A percentile compares a stretch with the other conserved stretches of the same genome.
phyloP scores from a whole-genome alignment of 768 basidiomycete genomes.

The Macrolepiota fuliginosa region DNA sequence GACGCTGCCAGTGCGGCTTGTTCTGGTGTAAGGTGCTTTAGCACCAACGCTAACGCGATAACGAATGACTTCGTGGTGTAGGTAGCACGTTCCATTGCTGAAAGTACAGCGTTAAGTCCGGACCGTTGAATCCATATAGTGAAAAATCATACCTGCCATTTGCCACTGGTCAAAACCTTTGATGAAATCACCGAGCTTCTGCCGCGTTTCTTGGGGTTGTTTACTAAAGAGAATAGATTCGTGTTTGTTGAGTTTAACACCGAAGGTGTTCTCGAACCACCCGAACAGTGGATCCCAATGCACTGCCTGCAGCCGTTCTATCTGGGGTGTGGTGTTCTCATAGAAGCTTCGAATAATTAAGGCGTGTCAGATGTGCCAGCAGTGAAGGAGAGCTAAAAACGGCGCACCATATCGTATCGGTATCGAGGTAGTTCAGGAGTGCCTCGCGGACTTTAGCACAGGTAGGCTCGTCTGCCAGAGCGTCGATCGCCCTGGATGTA shows the following conservation, averaged over 20 bases:
- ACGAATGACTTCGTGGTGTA: conserved; percentile 90
- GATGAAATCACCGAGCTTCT: conserved; percentile 56
- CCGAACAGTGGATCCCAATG: conserved; percentile 89
- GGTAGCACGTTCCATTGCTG: conserved; percentile 90
- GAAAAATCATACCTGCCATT: conserved; percentile 69
- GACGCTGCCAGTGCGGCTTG: conserved; percentile 82
- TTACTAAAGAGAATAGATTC: conserved; percentile 67
- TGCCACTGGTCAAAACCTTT: conserved; percentile 76
- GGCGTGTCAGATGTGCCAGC: background rate
- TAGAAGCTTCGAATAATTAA: conserved; percentile 68
- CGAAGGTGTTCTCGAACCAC: conserved; percentile 72
- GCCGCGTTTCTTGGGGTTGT: conserved; percentile 69
- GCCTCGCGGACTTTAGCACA: conserved; percentile 62
- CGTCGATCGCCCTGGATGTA: conserved; percentile 86
- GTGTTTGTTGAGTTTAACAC: conserved; percentile 64
- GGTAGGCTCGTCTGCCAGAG: conserved; percentile 53
- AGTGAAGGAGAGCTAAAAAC: background rate
- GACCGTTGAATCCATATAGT: background rate
- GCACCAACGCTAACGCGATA: conserved; percentile 81
- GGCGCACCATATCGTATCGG: conserved; percentile 86
- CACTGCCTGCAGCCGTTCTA: conserved; percentile 73
- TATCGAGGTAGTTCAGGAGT: conserved; percentile 84
- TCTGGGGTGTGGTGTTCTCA: conserved; percentile 60
- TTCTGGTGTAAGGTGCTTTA: conserved; percentile 73
- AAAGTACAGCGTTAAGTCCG: conserved; percentile 5